Evolutionary conservation across 768 basidiomycete species (phyloP).

Genomic region (Phallus indusiatus): DNA sequence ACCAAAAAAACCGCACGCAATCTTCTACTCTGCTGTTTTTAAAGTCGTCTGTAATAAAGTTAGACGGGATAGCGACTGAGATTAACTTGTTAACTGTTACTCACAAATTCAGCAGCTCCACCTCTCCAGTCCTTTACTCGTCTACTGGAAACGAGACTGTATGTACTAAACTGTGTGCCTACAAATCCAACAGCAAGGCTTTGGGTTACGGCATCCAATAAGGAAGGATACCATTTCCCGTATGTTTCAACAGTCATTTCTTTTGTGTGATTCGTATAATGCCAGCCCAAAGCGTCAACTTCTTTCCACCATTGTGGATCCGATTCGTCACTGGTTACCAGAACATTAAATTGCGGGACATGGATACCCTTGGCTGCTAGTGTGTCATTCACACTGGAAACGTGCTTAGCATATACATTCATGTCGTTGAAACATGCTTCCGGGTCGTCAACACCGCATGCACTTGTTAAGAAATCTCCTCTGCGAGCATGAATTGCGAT

Average conservation of each 20-base stretch:
- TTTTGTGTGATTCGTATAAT: conserved; percentile 35
- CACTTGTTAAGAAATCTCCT: conserved; percentile 37
- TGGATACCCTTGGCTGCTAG: conserved; percentile 26
- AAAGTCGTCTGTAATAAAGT: neutral
- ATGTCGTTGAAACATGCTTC: conserved; percentile 46
- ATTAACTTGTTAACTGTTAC: neutral
- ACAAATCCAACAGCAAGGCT: conserved; percentile 59
- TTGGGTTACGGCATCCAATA: conserved; percentile 67
- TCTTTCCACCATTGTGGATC: conserved; percentile 51
- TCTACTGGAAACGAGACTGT: conserved; percentile 56
- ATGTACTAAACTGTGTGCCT: conserved; percentile 63
- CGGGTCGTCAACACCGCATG: conserved; percentile 33
- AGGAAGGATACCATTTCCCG: conserved; percentile 55
- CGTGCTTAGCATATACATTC: conserved; percentile 42
- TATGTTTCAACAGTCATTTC: conserved; percentile 33
- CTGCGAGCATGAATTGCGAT: conserved; percentile 50
- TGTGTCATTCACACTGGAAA: conserved; percentile 39
- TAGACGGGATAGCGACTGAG: neutral
- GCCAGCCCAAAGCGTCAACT: conserved; percentile 43
- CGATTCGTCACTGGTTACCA: conserved; percentile 58
- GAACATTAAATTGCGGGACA: conserved; percentile 26
- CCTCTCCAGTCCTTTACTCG: conserved; percentile 53
- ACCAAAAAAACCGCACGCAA: too few relatives aligned
- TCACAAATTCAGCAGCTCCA: conserved; percentile 1
- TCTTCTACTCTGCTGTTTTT: neutral